Evolutionary conservation across 352 stramenopile genomes (phyloP), one percentile per base, ranked within the genome.

Genomic region (Globisporangium emineosum): DNA sequence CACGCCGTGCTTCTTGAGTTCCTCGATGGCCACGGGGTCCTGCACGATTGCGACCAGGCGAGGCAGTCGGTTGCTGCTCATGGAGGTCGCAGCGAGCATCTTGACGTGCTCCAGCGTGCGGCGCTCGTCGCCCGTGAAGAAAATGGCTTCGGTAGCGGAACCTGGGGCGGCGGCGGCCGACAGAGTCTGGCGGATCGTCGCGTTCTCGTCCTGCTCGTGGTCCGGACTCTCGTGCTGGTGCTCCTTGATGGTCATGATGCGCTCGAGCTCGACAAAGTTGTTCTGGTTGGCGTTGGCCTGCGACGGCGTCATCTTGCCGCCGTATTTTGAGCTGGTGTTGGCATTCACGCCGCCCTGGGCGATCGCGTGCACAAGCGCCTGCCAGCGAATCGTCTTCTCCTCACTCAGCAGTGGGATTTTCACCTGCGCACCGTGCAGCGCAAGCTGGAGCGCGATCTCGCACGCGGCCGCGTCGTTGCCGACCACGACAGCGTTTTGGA

Each of bases 31-130:
- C 37, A 3, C 37, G 13, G n/a, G 37, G 37, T 43, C 15, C 37
- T 43, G 37, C 15, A 43, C 37, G 37, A 43, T 9, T 15, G 37
- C 37, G 37, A 43, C 37, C 17, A 43, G 37, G 13, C 37, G 37
- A 43, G 37, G 37, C 37, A 43, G 17, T n/a, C 6, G 19, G 15
- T 5, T 43, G 13, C 37, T 43, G 37, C n/a, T 43, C 13, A 43
- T 43, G 5, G 37, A 13, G 8, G 52, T 58, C 30, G 52, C 52
- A 15, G 52, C n/a, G 17, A 58, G 52, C 52, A 58, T 58, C 52
- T 43, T 43, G 37, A 43, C 37, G 37, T 43, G 37, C 37, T 43
- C 37, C 13, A 43, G 37, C 37, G 37, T 43, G 15, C 37, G 37
- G 37, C 37, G 37, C 15, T 43, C 37, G 37, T 43, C 37, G 37